phyloP scores from a whole-genome alignment of 2,329 filamentous ascomycete genomes.

The Microthyrium microscopicum region DNA sequence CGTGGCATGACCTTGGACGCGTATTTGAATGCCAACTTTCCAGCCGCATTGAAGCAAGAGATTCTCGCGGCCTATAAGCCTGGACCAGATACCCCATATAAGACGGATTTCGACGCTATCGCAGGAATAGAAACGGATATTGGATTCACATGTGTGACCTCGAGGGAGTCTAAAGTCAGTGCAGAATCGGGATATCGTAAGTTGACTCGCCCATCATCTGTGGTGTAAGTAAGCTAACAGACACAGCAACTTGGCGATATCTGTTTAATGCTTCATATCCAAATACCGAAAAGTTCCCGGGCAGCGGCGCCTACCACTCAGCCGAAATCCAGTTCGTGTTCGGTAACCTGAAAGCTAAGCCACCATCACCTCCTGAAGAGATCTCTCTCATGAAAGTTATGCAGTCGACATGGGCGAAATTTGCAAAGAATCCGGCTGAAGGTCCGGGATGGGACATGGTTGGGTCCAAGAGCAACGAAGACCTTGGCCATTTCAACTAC shows the following conservation, averaged over 20 bases:
- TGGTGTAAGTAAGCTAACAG: background rate
- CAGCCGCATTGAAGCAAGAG: background rate
- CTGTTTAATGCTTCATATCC: slow-evolving; percentile 20
- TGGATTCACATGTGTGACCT: slow-evolving; percentile 2
- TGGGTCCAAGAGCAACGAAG: background rate
- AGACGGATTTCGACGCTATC: slow-evolving; percentile 13
- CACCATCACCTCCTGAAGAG: slow-evolving; percentile 15
- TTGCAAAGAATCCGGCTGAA: slow-evolving; percentile 19
- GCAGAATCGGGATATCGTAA: background rate
- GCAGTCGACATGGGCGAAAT: slow-evolving; percentile 18
- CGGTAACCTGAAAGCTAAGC: slow-evolving; percentile 15
- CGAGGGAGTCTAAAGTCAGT: slow-evolving; percentile 1
- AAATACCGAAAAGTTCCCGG: slow-evolving; percentile 15
- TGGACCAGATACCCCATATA: background rate
- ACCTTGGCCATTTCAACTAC: background rate
- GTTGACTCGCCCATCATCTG: background rate
- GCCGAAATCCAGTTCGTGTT: slow-evolving; percentile 20
- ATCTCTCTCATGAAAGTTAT: slow-evolving; percentile 18
- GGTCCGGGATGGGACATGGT: slow-evolving; percentile 22
- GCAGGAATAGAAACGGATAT: slow-evolving; percentile 14
- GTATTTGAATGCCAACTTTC: slow-evolving; percentile 1
- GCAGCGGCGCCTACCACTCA: slow-evolving; percentile 18
- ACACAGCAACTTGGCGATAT: slow-evolving; percentile 1
- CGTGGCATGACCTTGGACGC: background rate
- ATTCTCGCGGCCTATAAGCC: background rate